Conservation (phyloP, 345 rosid genomes). For the Atalantia buxifolia region DNA sequence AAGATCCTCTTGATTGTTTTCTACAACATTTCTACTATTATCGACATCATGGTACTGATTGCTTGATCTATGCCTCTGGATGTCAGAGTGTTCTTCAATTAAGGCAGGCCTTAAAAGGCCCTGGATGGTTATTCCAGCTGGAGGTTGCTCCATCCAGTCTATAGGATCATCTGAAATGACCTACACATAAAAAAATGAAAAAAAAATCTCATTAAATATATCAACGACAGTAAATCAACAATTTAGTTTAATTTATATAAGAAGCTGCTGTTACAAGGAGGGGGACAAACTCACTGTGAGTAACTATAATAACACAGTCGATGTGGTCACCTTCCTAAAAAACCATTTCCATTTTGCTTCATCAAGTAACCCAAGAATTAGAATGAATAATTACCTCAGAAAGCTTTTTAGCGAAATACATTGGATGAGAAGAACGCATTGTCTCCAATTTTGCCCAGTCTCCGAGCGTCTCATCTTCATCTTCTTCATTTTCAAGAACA, state of each 20-base stretch:
- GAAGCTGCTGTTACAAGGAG: not conserved
- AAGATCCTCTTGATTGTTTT: slow-evolving; percentile 38
- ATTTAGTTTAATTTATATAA: not conserved
- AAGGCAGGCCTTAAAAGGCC: slow-evolving; percentile 77
- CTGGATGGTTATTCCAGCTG: slow-evolving; percentile 82
- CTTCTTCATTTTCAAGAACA: slow-evolving; percentile 55
- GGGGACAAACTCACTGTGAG: not conserved
- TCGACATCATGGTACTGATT: slow-evolving; percentile 24
- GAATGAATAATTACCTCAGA: slow-evolving; percentile 45
- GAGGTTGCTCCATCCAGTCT: slow-evolving; percentile 89
- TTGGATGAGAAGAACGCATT: slow-evolving; percentile 89
- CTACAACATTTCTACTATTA: slow-evolving; percentile 29
- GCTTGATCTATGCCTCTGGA: slow-evolving; percentile 54
- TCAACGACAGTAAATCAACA: not conserved
- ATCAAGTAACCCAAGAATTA: not conserved
- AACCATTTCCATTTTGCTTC: not conserved
- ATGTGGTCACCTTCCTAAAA: not conserved
- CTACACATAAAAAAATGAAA: slow-evolving; percentile 26
- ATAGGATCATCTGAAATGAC: slow-evolving; percentile 74
- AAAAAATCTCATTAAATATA: slow-evolving; percentile 1
- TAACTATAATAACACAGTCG: not conserved
- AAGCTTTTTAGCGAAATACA: slow-evolving; percentile 82
- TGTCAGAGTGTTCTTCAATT: slow-evolving; percentile 68
- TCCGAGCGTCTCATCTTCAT: slow-evolving; percentile 57
- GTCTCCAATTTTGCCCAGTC: slow-evolving; percentile 95